Conservation (phyloP, 2,329 filamentous ascomycete genomes). For the Rhexocercosporidium sp. region DNA sequence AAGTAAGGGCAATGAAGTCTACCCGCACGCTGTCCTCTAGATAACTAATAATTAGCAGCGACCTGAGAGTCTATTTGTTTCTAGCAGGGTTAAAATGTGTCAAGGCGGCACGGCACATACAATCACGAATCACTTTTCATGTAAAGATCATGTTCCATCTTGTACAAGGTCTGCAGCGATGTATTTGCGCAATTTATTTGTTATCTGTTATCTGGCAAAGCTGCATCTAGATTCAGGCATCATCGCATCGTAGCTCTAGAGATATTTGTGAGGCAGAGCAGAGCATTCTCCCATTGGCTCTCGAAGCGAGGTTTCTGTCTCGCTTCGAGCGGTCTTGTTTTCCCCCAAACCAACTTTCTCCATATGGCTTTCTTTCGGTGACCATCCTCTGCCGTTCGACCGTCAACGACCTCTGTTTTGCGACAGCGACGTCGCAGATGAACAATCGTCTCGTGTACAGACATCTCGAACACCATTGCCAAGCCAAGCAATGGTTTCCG, state of each 20-base stretch:
- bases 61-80: constrained; percentile 1
- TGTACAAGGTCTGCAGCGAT: background rate
- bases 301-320: background rate
- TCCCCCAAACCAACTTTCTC: background rate
- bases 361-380: background rate
- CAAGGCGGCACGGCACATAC: background rate
- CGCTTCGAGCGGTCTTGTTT: constrained; percentile 1
- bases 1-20: constrained; percentile 36
- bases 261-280: background rate
- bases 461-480: background rate
- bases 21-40: constrained; percentile 29
- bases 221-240: background rate
- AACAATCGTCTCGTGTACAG: background rate
- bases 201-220: background rate
- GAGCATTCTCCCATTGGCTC: background rate
- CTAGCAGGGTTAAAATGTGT: background rate
- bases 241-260: background rate
- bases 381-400: background rate
- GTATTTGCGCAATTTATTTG: background rate
- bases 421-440: background rate
- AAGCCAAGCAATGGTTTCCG: constrained; percentile 1
- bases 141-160: background rate
- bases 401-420: background rate
- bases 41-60: constrained; percentile 25
- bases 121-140: background rate